A percentile compares a stretch with the other conserved stretches of the same genome.
These are phyloP conservation scores for Datura wrightii DNA, from an alignment of 257 asterid genomes.

Conservation along the genomic window DNA sequence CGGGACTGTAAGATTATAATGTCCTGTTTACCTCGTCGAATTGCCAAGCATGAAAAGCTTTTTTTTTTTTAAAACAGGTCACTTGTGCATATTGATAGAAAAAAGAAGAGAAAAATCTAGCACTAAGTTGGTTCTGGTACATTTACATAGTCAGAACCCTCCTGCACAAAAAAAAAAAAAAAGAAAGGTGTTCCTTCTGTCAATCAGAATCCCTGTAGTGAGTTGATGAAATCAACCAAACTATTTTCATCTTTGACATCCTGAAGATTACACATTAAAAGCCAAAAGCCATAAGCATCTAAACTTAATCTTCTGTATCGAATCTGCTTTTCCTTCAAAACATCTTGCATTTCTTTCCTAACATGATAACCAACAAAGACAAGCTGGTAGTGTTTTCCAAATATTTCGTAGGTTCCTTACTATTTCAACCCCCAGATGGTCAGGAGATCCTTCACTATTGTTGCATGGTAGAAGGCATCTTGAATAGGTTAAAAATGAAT, in stretches of 20 bases:
- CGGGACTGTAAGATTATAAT: not conserved
- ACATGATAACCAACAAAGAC: not conserved
- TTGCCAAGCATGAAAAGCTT: too few relatives aligned
- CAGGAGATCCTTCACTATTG: too few relatives aligned
- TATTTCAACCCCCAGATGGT: too few relatives aligned
- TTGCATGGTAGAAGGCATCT: too few relatives aligned
- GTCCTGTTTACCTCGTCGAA: not conserved
- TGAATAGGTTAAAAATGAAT: too few relatives aligned
- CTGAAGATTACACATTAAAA: not conserved
- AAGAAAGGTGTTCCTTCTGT: not conserved
- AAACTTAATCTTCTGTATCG: not conserved
- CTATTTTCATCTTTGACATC: not conserved
- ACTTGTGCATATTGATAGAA: not conserved
- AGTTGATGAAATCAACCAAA: not conserved
- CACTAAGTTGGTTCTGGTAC: not conserved
- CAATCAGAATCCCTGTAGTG: not conserved
- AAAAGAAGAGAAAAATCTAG: not conserved
- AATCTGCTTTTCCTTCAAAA: not conserved
- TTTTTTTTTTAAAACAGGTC: not conserved
- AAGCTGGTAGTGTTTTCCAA: not conserved
- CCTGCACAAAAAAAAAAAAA: not conserved
- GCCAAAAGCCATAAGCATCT: not conserved
- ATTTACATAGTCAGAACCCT: slow-evolving; percentile 13
- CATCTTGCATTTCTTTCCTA: too few relatives aligned
- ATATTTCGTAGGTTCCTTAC: not conserved